phyloP scores from a whole-genome alignment of 139 green algal genomes.

The Micractinium conductrix region DNA sequence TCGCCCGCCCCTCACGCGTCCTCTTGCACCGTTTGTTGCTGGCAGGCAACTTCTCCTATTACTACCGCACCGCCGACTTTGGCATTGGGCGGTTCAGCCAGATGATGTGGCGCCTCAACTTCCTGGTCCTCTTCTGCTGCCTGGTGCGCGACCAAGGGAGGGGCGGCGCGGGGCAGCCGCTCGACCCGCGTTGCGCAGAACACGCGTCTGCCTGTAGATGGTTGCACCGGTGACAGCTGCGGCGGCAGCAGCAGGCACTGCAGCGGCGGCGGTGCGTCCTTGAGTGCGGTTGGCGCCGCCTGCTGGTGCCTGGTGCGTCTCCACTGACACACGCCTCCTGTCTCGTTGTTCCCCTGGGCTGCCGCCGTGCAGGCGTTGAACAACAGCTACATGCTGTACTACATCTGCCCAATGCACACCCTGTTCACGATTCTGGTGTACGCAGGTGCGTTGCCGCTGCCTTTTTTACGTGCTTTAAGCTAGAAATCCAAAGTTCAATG shows the following conservation, averaged over 20 bases:
- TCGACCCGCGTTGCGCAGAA: too few relatives aligned
- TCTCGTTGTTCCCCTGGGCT: too few relatives aligned
- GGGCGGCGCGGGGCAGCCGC: too few relatives aligned
- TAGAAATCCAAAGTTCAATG: too few relatives aligned
- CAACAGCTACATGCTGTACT: constrained; percentile 99
- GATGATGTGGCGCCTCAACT: constrained; percentile 99
- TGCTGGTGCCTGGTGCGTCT: too few relatives aligned
- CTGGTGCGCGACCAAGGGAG: too few relatives aligned
- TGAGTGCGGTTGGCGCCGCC: too few relatives aligned
- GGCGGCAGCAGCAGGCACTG: too few relatives aligned
- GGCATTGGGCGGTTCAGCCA: constrained; percentile 75
- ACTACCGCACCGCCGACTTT: constrained; percentile 89
- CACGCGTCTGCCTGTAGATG: too few relatives aligned
- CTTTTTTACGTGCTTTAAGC: not conserved
- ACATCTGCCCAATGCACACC: constrained; percentile 99
- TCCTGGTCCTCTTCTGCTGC: constrained; percentile 87
- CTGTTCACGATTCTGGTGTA: constrained; percentile 97
- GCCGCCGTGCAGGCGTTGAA: constrained; percentile 53
- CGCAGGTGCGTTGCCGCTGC: constrained; percentile 12
- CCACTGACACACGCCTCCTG: too few relatives aligned
- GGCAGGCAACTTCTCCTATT: constrained; percentile 94
- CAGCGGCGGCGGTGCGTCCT: too few relatives aligned
- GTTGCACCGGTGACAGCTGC: too few relatives aligned
- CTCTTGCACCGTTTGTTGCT: not conserved
- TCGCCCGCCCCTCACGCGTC: not conserved